Percentiles rank a stretch among this genome's conserved stretches.
Evolutionary conservation across 2,329 filamentous ascomycete species (phyloP).

Genomic region (Pestalotiopsis sp.): DNA sequence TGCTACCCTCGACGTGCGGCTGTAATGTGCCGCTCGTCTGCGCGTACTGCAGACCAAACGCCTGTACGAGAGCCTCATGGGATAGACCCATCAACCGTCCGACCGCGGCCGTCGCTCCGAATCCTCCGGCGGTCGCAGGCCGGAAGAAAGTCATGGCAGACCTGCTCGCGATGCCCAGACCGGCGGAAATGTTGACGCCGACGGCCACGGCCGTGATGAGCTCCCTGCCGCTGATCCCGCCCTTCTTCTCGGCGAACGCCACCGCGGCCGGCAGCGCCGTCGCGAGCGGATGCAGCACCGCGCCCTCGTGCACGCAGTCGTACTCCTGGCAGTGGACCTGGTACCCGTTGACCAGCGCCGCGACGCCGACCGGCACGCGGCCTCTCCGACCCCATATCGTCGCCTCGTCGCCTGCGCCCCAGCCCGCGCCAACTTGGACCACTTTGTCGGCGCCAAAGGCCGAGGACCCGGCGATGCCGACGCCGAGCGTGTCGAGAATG

Average conservation of each 20-base stretch:
- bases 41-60: constrained; percentile 15
- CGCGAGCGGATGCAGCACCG: constrained; percentile 15
- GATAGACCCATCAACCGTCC: constrained; percentile 13
- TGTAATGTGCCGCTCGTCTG: constrained; percentile 17
- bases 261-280: constrained; percentile 13
- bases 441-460: constrained; percentile 13
- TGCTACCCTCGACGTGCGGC: constrained; percentile 15
- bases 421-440: neutral
- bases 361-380: constrained; percentile 12
- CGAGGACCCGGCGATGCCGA: constrained; percentile 17
- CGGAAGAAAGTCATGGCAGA: constrained; percentile 16
- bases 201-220: constrained; percentile 15
- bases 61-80: constrained; percentile 9
- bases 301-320: constrained; percentile 17
- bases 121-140: constrained; percentile 14
- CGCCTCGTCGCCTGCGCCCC: constrained; percentile 5
- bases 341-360: constrained; percentile 14
- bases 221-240: constrained; percentile 12
- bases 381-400: constrained; percentile 9
- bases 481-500: constrained; percentile 16
- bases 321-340: constrained; percentile 17
- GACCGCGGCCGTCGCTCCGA: constrained; percentile 14
- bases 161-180: constrained; percentile 13
- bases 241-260: constrained; percentile 12
- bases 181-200: constrained; percentile 15